Conservation (phyloP, 176 grass and related monocot genomes). For the Triticum dicoccoides region DNA sequence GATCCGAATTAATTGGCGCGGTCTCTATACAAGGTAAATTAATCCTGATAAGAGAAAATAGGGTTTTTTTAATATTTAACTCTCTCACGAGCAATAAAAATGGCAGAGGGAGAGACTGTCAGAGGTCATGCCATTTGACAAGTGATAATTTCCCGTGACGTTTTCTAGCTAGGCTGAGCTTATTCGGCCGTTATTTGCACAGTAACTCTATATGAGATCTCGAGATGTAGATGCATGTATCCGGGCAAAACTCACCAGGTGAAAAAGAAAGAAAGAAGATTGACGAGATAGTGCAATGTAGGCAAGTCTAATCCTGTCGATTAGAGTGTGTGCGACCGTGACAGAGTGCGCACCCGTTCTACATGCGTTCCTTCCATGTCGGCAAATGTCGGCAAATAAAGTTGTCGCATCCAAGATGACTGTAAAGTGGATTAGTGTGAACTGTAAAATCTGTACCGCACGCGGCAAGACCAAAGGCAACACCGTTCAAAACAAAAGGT, state of each 20-base stretch:
- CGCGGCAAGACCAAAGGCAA: no score
- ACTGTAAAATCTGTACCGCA: background rate
- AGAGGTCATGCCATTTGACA: background rate
- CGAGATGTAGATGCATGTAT: background rate
- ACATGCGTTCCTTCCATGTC: background rate
- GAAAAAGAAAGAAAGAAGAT: background rate
- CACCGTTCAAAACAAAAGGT: no score
- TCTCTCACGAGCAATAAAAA: background rate
- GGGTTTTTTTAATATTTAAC: no score
- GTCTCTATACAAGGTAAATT: no score
- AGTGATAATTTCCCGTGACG: background rate
- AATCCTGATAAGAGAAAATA: no score
- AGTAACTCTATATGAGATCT: background rate
- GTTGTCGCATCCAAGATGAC: background rate
- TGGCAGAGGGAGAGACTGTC: background rate
- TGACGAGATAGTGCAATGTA: background rate
- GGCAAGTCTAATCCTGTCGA: background rate
- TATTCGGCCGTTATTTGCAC: background rate
- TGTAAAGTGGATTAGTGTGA: background rate
- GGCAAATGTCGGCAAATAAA: background rate
- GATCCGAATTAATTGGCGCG: no score
- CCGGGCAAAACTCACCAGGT: background rate
- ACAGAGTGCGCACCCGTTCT: background rate
- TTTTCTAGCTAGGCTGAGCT: background rate
- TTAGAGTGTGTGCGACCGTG: background rate